Evolutionary conservation across 441 rosid genomes (phyloP).

Genomic region (Sinapis alba): DNA sequence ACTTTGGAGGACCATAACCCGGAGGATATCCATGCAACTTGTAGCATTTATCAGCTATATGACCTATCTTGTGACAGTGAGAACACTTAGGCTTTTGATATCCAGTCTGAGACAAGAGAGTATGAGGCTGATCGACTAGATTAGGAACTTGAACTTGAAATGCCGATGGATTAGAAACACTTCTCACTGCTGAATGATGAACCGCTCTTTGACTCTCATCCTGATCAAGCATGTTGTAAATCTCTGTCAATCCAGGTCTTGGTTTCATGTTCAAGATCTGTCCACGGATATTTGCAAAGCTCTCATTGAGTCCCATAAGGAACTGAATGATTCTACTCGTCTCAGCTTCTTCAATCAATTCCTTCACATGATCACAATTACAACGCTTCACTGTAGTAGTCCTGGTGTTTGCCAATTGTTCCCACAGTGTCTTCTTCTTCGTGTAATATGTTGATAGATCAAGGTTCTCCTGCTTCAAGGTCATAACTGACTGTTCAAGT

Average conservation of each 20-base stretch:
- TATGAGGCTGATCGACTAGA: not conserved
- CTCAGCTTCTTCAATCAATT: not conserved
- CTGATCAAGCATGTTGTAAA: not conserved
- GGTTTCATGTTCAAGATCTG: not conserved
- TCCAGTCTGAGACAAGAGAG: not conserved
- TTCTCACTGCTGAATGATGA: not conserved
- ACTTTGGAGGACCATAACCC: not conserved
- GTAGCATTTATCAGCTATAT: not conserved
- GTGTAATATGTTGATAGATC: not conserved
- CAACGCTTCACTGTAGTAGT: not conserved
- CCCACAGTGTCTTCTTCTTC: not conserved
- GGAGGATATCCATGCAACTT: not conserved
- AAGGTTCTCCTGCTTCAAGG: not conserved
- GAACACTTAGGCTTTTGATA: not conserved
- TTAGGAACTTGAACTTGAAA: not conserved
- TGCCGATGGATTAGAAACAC: not conserved
- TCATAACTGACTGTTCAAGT: not conserved
- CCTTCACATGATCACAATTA: not conserved
- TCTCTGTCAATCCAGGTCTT: not conserved
- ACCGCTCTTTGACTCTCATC: not conserved
- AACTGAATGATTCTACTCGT: not conserved
- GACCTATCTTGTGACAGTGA: not conserved
- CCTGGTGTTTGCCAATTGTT: not conserved
- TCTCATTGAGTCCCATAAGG: not conserved
- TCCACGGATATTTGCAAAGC: not conserved